Base-by-base conservation (phyloP, 2,329 filamentous ascomycete species). In the Aspergillus caelatus region DNA sequence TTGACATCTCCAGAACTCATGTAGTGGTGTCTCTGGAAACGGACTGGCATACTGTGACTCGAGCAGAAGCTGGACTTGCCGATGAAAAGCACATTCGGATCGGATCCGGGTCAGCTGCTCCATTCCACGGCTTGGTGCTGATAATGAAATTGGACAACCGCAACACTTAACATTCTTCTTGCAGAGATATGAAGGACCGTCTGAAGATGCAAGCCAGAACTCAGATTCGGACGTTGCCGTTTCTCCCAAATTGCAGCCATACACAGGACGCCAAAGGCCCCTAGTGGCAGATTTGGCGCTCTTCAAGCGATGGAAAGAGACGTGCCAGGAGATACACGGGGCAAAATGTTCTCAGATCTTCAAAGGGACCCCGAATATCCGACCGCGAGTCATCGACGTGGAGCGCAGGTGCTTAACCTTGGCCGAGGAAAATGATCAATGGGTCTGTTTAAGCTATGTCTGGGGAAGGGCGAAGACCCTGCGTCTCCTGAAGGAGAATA, bases 361-460 rank as follows among this genome's bases (percentile, higher is more conserved):
- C 52, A 36, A 36, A 36, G 52, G 52, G 30, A 36, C 28, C 2
- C 52, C 30, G 19, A 36, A 36, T 16, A 54, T 54, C 19, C 52
- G 30, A 36, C 52, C 52, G 11, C 52, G 52, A 10, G 52, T 54
- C 4, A 54, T 54, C 12, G 52, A 54, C n/a, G 52, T 54, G 23
- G 19, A 54, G 12, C 28, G 28, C 12, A 21, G 52, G 11, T 54
- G 52, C 21, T 36, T 54, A 10, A 32, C 30, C 7, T 23, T 54
- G 8, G 32, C 32, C 2, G 16, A 54, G 16, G 52, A 21, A 2
- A 19, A 36, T 28, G 30, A 34, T 16, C n/a, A 21, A 16, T 54
- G 52, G 52, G 52, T 54, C 11, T 54, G 52, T 54, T 14, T 54
- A 23, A 54, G 52, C 52, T 54, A 54, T 16, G 52, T 54, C 10